A percentile compares a stretch with the other conserved stretches of the same genome.
Conservation (phyloP, 2,329 filamentous ascomycete genomes). For the Dothideomycetes sp. region DNA sequence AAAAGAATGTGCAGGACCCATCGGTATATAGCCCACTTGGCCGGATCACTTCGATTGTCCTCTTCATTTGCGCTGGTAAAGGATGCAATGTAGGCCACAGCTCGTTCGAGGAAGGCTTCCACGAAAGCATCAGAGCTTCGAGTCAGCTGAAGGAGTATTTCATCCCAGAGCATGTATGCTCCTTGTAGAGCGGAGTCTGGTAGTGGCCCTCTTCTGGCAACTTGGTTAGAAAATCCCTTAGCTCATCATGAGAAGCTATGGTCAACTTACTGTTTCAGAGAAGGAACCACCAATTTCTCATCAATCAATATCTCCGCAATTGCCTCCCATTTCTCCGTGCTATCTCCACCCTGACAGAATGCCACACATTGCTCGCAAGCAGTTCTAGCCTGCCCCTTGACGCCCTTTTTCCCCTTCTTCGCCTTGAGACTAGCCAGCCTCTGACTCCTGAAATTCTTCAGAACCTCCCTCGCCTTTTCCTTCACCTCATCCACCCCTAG, state of each 20-base stretch:
- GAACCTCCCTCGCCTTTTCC: not conserved
- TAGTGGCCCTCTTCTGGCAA: conserved; percentile 3
- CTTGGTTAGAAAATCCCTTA: too few relatives aligned
- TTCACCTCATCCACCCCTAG: not conserved
- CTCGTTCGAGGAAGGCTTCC: conserved; percentile 6
- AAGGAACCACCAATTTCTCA: conserved; percentile 26
- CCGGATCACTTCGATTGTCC: conserved; percentile 22
- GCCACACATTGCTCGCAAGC: conserved; percentile 3
- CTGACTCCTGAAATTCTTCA: conserved; percentile 6
- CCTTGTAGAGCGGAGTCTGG: conserved; percentile 23
- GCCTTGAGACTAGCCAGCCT: conserved; percentile 5
- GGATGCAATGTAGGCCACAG: conserved; percentile 2
- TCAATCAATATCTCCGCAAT: conserved; percentile 20
- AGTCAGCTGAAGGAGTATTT: conserved; percentile 19
- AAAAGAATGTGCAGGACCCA: conserved; percentile 40
- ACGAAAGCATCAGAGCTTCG: conserved; percentile 2
- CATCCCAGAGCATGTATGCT: conserved; percentile 34
- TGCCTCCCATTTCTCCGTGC: conserved; percentile 5
- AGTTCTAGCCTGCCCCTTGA: not conserved
- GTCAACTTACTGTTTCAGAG: conserved; percentile 19
- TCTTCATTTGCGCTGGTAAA: conserved; percentile 1
- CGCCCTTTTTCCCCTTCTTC: conserved; percentile 1
- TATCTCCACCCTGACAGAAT: conserved; percentile 2
- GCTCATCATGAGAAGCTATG: not conserved
- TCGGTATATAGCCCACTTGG: conserved; percentile 25